Base-by-base conservation (phyloP, 1,284 basidiomycete species). In the Kwoniella shivajii region DNA sequence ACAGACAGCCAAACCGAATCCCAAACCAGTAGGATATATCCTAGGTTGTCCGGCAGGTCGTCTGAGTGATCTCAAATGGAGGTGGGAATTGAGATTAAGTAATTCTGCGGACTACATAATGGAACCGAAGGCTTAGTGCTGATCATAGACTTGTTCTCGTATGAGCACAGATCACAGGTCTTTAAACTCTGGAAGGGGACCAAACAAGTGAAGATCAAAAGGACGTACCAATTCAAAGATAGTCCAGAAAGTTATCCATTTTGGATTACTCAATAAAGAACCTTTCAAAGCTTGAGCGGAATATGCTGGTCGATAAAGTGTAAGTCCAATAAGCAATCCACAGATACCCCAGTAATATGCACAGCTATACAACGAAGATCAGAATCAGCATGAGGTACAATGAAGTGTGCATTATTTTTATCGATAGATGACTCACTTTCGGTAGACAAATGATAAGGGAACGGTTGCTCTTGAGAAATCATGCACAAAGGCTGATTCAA, bases 401-500 rank as follows among this genome's bases (percentile, higher is more conserved):
- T 5, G 39, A 22, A 30, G 26, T 6, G 34, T 26, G 24, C 13
- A 27, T n/a, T 34, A n/a, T n/a, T n/a, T n/a, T n/a, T n/a, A n/a
- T n/a, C 14, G 18, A 20, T 50, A 27, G 27, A 43, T 13, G 16
- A 29, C 83, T 43, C 56, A 94, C 91, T 99, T 99, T 75, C 89
- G 89, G 81, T 94, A 89, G 43, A 99, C 84, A 73, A 93, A 92
- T 60, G 78, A 77, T 56, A 89, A 79, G 1, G 95, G 96, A 88
- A 99, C 96, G 0, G 95, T 97, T 2, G 86, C 88, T 77, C 93
- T 87, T 31, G 92, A 96, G 83, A 99, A 99, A 18, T 90, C 87
- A 76, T 97, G 94, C 1, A 96, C 85, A 71, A 95, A 97, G 10
- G 95, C 66, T 1, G 96, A 95, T 79, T 99, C 95, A 22, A 92